A percentile compares a stretch with the other conserved stretches of the same genome.
phyloP scores from a whole-genome alignment of 1,284 basidiomycete species.

The Trametes polyzona region DNA sequence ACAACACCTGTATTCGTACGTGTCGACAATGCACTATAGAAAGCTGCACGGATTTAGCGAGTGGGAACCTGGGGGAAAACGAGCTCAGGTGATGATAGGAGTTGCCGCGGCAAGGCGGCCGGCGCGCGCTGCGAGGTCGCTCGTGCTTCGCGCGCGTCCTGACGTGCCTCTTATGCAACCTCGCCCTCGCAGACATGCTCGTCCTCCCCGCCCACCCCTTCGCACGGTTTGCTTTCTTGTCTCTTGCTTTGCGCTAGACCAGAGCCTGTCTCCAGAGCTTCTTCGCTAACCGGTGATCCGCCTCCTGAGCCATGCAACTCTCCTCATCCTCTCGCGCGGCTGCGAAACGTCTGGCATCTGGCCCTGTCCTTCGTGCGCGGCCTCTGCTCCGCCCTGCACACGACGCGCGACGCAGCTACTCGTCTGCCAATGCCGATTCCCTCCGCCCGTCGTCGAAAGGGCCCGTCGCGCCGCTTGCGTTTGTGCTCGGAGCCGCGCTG shows the following conservation, averaged over 20 bases:
- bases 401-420: background rate
- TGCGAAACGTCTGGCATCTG: background rate
- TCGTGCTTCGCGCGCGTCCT: slow-evolving; percentile 2
- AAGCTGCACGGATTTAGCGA: too few relatives aligned
- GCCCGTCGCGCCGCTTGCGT: slow-evolving; percentile 11
- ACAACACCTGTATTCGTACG: background rate
- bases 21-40: too few relatives aligned
- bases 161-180: slow-evolving; percentile 1
- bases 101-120: background rate
- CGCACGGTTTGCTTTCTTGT: background rate
- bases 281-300: background rate
- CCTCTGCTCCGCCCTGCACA: background rate
- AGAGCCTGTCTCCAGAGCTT: too few relatives aligned
- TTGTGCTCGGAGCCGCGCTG: slow-evolving; percentile 12
- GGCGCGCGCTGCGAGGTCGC: background rate
- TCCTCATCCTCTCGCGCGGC: background rate
- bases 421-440: background rate
- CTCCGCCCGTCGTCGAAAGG: background rate
- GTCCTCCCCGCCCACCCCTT: background rate
- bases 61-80: background rate
- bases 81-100: background rate
- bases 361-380: background rate
- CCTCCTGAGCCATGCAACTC: background rate
- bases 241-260: background rate
- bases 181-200: background rate